Conservation (phyloP, 306 rosid species). For the Medicago lupulina region DNA sequence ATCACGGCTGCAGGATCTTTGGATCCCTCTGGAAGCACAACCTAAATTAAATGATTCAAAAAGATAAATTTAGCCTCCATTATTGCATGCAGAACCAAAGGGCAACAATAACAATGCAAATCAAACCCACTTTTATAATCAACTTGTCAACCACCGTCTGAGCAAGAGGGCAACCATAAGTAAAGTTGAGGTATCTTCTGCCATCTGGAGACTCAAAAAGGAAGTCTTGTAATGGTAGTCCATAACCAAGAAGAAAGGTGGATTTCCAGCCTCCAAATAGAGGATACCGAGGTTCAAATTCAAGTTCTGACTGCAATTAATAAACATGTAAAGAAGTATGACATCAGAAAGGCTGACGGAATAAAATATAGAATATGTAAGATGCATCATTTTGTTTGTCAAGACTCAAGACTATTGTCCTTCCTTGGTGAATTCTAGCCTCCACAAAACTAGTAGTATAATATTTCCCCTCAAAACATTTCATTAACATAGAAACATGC, state of each 20-base stretch:
- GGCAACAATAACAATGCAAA: constrained; percentile 42
- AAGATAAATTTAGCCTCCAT: constrained; percentile 36
- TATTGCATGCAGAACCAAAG: constrained; percentile 17
- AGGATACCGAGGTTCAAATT: constrained; percentile 96
- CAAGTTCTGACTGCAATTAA: constrained; percentile 88
- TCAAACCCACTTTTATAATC: constrained; percentile 71
- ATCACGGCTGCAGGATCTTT: constrained; percentile 71
- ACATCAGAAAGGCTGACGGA: constrained; percentile 4
- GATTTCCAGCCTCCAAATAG: constrained; percentile 99
- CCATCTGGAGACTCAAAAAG: constrained; percentile 94
- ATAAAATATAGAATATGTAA: constrained; percentile 23
- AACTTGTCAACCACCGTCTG: constrained; percentile 86
- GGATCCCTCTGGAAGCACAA: constrained; percentile 96
- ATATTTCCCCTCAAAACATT: constrained; percentile 25
- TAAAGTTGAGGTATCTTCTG: constrained; percentile 90
- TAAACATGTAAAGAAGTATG: constrained; percentile 32
- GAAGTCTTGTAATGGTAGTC: constrained; percentile 90
- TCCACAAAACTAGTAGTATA: constrained; percentile 12
- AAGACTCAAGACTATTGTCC: constrained; percentile 8
- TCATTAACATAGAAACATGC: constrained; percentile 16
- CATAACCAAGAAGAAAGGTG: constrained; percentile 89
- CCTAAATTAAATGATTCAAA: constrained; percentile 55
- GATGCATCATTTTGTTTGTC: constrained; percentile 14
- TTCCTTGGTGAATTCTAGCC: constrained; percentile 15
- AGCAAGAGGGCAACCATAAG: constrained; percentile 88